Percentiles rank a stretch among this genome's conserved stretches.
Conservation (phyloP, 2,329 filamentous ascomycete genomes). For the Penicillium sp. region DNA sequence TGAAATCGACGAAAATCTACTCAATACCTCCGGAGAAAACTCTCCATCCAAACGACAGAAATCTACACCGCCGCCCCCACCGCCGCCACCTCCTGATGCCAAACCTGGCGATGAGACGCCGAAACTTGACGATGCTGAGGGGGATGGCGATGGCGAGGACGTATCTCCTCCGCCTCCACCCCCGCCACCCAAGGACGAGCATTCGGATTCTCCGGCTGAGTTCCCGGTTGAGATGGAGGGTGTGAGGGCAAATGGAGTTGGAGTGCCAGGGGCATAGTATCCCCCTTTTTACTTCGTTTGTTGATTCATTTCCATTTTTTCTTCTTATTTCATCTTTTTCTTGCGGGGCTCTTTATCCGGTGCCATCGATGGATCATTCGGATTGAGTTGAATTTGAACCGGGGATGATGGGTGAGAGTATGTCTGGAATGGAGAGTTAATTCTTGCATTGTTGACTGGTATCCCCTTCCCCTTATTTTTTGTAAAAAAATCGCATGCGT, state of each 20-base stretch:
- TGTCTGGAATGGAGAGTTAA: no score
- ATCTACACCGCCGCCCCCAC: slow-evolving; percentile 43
- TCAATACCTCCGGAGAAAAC: slow-evolving; percentile 10
- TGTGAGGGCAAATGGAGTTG: neutral
- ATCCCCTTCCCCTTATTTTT: no score
- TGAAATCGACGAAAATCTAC: slow-evolving; percentile 27
- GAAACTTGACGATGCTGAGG: slow-evolving; percentile 7
- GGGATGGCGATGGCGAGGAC: slow-evolving; percentile 15
- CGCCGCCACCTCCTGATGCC: slow-evolving; percentile 37
- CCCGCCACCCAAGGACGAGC: slow-evolving; percentile 16
- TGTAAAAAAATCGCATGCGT: no score
- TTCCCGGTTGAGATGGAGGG: neutral
- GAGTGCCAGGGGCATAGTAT: slow-evolving; percentile 18
- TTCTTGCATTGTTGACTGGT: no score
- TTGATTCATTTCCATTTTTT: neutral
- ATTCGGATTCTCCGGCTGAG: neutral
- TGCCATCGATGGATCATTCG: no score
- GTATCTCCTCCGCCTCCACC: slow-evolving; percentile 6
- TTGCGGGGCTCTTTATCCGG: neutral
- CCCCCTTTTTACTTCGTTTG: neutral
- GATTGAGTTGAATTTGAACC: no score
- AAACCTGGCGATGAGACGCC: slow-evolving; percentile 18
- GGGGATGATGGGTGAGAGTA: no score
- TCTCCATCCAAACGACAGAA: slow-evolving; percentile 63
- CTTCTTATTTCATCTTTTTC: neutral